phyloP scores from a whole-genome alignment of 768 basidiomycete genomes.

The Suillus weaverae region DNA sequence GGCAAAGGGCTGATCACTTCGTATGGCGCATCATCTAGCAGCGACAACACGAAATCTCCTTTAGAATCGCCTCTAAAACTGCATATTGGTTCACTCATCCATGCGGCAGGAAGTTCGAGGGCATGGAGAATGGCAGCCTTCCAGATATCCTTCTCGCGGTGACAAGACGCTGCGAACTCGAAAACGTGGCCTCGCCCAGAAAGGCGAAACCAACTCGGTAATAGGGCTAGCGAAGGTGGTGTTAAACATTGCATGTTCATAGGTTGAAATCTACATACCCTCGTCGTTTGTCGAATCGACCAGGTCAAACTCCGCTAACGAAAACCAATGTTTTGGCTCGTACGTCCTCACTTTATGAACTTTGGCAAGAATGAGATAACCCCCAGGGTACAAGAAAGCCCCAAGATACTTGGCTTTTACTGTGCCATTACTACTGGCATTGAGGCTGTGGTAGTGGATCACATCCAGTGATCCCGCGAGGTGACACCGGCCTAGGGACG shows the following conservation, averaged over 20 bases:
- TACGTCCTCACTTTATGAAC: slow-evolving; percentile 78
- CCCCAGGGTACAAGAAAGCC: slow-evolving; percentile 84
- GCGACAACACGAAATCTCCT: slow-evolving; percentile 37
- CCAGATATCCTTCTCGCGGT: slow-evolving; percentile 87
- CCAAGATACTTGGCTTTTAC: slow-evolving; percentile 85
- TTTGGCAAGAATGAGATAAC: slow-evolving; percentile 86
- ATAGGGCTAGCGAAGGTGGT: slow-evolving; percentile 49
- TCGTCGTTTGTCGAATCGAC: slow-evolving; percentile 68
- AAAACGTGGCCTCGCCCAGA: slow-evolving; percentile 69
- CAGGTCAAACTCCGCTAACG: slow-evolving; percentile 69
- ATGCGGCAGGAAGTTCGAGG: slow-evolving; percentile 40
- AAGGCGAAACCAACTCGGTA: slow-evolving; percentile 82
- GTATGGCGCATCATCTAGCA: slow-evolving; percentile 38
- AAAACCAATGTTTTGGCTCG: slow-evolving; percentile 88
- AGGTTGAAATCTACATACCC: slow-evolving; percentile 50
- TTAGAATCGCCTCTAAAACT: slow-evolving; percentile 55
- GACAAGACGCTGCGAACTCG: slow-evolving; percentile 85
- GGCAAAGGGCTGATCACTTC: slow-evolving; percentile 45
- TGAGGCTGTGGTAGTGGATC: slow-evolving; percentile 61
- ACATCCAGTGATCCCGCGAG: slow-evolving; percentile 89
- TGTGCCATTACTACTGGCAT: slow-evolving; percentile 44
- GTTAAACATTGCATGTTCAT: background rate
- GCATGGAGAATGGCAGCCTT: slow-evolving; percentile 61
- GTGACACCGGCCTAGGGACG: slow-evolving; percentile 74
- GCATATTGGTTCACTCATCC: slow-evolving; percentile 62